Evolutionary conservation across 306 rosid species (phyloP).

Genomic region (Neltuma alba): DNA sequence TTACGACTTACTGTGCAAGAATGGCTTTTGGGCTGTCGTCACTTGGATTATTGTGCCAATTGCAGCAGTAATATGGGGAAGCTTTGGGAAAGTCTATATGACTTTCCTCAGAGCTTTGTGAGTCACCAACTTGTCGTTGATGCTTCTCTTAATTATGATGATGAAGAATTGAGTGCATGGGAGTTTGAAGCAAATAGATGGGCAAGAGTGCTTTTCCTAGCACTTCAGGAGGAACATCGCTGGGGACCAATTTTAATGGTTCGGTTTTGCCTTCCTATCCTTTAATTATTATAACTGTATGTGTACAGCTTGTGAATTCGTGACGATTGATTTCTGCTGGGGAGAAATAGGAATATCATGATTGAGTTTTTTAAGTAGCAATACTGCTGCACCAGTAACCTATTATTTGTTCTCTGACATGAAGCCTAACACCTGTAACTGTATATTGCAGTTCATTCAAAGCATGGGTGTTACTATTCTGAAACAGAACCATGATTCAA

Average conservation of each 20-base stretch:
- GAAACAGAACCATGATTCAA: slow-evolving; percentile 54
- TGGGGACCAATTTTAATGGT: slow-evolving; percentile 69
- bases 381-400: slow-evolving; percentile 18
- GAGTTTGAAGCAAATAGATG: slow-evolving; percentile 84
- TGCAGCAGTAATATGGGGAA: slow-evolving; percentile 55
- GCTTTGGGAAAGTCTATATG: slow-evolving; percentile 63
- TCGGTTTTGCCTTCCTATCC: slow-evolving; percentile 36
- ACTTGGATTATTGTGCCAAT: slow-evolving; percentile 56
- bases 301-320: slow-evolving; percentile 5
- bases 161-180: slow-evolving; percentile 87
- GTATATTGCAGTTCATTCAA: slow-evolving; percentile 67
- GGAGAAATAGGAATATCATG: slow-evolving; percentile 3
- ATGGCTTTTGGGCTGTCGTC: slow-evolving; percentile 80
- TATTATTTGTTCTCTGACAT: slow-evolving; percentile 22
- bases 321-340: slow-evolving; percentile 13
- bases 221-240: slow-evolving; percentile 58
- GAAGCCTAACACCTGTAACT: slow-evolving; percentile 27
- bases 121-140: slow-evolving; percentile 36
- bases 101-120: slow-evolving; percentile 68
- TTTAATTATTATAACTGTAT: slow-evolving; percentile 12
- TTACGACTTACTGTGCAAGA: slow-evolving; percentile 63
- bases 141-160: slow-evolving; percentile 59
- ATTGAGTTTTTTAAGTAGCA: slow-evolving; percentile 14
- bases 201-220: slow-evolving; percentile 86
- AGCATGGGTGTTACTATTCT: slow-evolving; percentile 45